Evolutionary conservation across 2,329 filamentous ascomycete species (phyloP).

Genomic region (Gaeumannomyces sp.): DNA sequence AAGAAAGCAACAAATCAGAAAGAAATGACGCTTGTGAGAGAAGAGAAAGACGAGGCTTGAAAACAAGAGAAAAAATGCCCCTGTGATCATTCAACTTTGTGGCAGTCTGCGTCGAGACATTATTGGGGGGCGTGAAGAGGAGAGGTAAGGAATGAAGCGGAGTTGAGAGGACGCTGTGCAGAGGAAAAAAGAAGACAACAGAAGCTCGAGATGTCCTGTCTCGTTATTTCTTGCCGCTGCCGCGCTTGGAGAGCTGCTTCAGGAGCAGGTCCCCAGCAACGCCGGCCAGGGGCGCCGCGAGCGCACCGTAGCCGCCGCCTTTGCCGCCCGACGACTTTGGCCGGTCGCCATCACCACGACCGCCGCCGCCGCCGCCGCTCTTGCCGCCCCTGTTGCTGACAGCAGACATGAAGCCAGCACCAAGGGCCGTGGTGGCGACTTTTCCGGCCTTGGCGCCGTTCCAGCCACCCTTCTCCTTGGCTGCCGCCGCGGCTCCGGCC

Average conservation of each 20-base stretch:
- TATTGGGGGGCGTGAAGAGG: background rate
- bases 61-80: background rate
- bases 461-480: background rate
- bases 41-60: background rate
- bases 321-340: slow-evolving; percentile 3
- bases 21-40: background rate
- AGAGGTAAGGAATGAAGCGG: background rate
- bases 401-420: slow-evolving; percentile 7
- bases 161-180: background rate
- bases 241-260: slow-evolving; percentile 6
- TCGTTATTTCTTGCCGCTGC: slow-evolving; percentile 5
- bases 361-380: background rate
- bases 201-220: background rate
- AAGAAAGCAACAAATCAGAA: background rate
- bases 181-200: background rate
- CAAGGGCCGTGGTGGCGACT: slow-evolving; percentile 2
- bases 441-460: slow-evolving; percentile 2
- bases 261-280: slow-evolving; percentile 6
- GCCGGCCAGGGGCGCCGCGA: background rate
- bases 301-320: background rate
- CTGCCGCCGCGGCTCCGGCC: slow-evolving; percentile 3
- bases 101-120: background rate
- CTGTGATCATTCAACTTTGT: background rate
- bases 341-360: background rate
- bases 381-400: slow-evolving; percentile 3